Evolutionary conservation across 495 filamentous ascomycete species (phyloP).

Genomic region (Margaritispora aquatica): DNA sequence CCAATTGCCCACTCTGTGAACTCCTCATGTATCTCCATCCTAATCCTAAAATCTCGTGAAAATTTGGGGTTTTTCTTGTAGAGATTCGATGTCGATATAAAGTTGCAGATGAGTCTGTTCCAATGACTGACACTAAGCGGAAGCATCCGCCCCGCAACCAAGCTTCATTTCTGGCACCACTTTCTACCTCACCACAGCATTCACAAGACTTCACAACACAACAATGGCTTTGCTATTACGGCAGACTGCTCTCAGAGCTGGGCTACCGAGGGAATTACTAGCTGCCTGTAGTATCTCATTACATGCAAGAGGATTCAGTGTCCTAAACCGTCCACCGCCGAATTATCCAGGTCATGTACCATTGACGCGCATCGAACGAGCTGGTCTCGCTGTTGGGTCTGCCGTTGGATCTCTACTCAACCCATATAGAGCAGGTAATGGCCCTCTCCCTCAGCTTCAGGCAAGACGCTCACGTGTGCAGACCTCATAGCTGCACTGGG

Average conservation of each 20-base stretch:
- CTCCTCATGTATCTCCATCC: conserved; percentile 20
- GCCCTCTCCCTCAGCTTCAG: neutral
- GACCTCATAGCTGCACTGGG: conserved; percentile 92
- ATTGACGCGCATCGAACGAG: conserved; percentile 69
- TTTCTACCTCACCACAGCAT: neutral
- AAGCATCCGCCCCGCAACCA: neutral
- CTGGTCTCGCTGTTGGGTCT: conserved; percentile 73
- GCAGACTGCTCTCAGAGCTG: conserved; percentile 1
- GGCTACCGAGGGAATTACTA: conserved; percentile 19
- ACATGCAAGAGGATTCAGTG: conserved; percentile 51
- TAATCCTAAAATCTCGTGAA: neutral
- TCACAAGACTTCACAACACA: neutral
- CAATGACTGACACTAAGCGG: neutral
- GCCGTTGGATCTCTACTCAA: conserved; percentile 74
- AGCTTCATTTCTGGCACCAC: neutral
- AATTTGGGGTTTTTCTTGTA: neutral
- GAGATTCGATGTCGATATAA: neutral
- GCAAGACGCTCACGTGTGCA: conserved; percentile 22
- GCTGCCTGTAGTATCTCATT: conserved; percentile 16
- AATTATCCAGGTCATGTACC: conserved; percentile 92
- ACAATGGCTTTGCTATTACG: conserved; percentile 21
- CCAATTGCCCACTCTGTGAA: conserved; percentile 25
- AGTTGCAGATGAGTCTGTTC: neutral
- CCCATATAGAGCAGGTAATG: conserved; percentile 50
- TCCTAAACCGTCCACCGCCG: conserved; percentile 72